Evolutionary conservation across 106 monocot species (phyloP).

Genomic region (Gastrodia elata): DNA sequence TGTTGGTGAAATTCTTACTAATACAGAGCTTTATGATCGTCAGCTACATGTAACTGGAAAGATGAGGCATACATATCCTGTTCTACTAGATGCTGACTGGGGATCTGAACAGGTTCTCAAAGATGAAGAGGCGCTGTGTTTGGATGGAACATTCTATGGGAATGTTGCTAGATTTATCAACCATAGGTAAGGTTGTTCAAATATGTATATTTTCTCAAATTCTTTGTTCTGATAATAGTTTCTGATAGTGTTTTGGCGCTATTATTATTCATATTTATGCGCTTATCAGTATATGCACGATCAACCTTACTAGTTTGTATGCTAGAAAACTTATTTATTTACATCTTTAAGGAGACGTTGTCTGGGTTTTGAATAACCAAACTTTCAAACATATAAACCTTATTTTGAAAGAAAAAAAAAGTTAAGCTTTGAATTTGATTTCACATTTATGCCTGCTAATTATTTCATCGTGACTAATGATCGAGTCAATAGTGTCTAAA

Average conservation of each 20-base stretch:
- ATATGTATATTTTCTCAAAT: neutral
- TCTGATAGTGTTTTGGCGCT: neutral
- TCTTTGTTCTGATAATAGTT: neutral
- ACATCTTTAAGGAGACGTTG: neutral
- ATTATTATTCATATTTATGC: neutral
- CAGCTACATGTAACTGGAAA: constrained; percentile 34
- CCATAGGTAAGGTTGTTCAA: constrained; percentile 48
- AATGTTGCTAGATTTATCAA: constrained; percentile 91
- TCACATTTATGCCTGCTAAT: no score
- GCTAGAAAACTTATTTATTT: no score
- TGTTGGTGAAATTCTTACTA: constrained; percentile 82
- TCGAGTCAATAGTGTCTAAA: no score
- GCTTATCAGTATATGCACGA: neutral
- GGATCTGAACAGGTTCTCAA: constrained; percentile 66
- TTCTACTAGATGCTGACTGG: constrained; percentile 87
- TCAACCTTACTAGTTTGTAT: neutral
- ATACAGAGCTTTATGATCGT: constrained; percentile 73
- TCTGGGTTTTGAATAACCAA: neutral
- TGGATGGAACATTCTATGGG: constrained; percentile 89
- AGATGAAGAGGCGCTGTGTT: constrained; percentile 91
- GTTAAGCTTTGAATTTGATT: no score
- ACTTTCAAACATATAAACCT: neutral
- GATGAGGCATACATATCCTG: constrained; percentile 65
- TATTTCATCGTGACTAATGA: no score
- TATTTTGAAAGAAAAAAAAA: no score